phyloP scores from a whole-genome alignment of 352 stramenopile genomes.

The Saprolegnia diclina region DNA sequence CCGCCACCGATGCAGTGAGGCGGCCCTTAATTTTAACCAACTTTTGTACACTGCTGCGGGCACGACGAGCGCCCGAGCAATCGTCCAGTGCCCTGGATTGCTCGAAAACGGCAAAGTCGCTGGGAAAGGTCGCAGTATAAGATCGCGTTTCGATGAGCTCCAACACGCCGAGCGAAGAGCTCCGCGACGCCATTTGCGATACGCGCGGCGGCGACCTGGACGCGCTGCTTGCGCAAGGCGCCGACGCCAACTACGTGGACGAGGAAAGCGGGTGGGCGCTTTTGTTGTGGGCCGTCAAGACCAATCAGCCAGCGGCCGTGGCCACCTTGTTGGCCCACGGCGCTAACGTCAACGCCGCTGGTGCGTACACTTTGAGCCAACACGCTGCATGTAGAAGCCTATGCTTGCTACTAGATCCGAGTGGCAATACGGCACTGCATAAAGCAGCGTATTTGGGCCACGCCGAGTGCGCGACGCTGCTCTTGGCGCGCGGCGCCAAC shows the following conservation, averaged over 20 bases:
- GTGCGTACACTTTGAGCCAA: too few species aligned
- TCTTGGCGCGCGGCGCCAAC: conserved; percentile 33
- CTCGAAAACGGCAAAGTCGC: not conserved
- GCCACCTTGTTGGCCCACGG: conserved; percentile 32
- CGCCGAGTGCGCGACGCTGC: conserved; percentile 32
- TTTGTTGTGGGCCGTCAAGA: conserved; percentile 42
- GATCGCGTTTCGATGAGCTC: conserved; percentile 13
- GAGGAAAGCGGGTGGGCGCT: conserved; percentile 39
- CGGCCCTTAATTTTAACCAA: not conserved
- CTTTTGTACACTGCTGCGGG: conserved; percentile 1
- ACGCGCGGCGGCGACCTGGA: conserved; percentile 29
- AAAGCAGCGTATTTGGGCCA: conserved; percentile 44
- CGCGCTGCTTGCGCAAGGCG: conserved; percentile 30
- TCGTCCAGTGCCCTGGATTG: not conserved
- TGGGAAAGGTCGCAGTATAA: not conserved
- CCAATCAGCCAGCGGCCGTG: conserved; percentile 32
- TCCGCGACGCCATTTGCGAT: conserved; percentile 43
- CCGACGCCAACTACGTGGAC: conserved; percentile 40
- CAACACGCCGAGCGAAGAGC: conserved; percentile 29
- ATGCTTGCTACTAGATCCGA: too few species aligned
- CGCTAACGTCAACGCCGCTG: conserved; percentile 37
- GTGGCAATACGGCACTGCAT: conserved; percentile 42
- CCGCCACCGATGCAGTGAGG: conserved; percentile 8
- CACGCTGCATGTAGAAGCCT: too few species aligned
- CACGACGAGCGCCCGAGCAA: not conserved